Conservation (phyloP, 2,329 filamentous ascomycete genomes). For the Aspergillus pseudoterreus region DNA sequence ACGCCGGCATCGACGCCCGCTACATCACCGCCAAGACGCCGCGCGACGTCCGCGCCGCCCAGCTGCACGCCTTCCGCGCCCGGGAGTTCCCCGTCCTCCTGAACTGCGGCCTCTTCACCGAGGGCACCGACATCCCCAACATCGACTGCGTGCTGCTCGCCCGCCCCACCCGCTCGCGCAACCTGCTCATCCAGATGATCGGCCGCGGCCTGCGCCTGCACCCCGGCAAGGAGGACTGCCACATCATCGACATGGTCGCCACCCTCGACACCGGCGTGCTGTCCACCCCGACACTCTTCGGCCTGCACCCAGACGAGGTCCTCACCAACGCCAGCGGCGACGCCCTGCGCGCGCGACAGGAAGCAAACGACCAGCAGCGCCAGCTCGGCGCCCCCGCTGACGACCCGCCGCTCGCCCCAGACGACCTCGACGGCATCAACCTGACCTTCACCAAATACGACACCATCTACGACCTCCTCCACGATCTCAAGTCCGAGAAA, state of each 20-base stretch:
- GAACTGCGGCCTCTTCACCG: constrained; percentile 95
- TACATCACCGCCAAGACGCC: constrained; percentile 83
- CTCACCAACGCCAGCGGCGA: constrained; percentile 63
- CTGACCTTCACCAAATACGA: constrained; percentile 87
- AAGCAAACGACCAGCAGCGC: constrained; percentile 29
- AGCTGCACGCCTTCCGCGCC: constrained; percentile 70
- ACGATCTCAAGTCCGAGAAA: constrained; percentile 72
- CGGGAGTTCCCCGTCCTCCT: constrained; percentile 81
- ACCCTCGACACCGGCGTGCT: constrained; percentile 79
- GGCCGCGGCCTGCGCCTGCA: constrained; percentile 85
- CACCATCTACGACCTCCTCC: constrained; percentile 84
- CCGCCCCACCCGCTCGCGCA: constrained; percentile 85
- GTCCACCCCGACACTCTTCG: constrained; percentile 87
- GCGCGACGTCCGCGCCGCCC: constrained; percentile 62
- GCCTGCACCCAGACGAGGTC: constrained; percentile 77
- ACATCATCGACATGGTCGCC: constrained; percentile 94
- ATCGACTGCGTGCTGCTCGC: constrained; percentile 90
- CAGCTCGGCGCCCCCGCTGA: neutral
- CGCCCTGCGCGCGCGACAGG: constrained; percentile 51
- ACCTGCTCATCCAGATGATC: constrained; percentile 95
- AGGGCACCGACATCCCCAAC: constrained; percentile 96
- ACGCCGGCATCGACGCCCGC: constrained; percentile 74
- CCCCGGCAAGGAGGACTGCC: constrained; percentile 78
- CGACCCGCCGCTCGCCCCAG: constrained; percentile 1
- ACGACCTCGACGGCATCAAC: constrained; percentile 36